Evolutionary conservation across 257 asterid genomes (phyloP).

Genomic region (Henckelia pumila): DNA sequence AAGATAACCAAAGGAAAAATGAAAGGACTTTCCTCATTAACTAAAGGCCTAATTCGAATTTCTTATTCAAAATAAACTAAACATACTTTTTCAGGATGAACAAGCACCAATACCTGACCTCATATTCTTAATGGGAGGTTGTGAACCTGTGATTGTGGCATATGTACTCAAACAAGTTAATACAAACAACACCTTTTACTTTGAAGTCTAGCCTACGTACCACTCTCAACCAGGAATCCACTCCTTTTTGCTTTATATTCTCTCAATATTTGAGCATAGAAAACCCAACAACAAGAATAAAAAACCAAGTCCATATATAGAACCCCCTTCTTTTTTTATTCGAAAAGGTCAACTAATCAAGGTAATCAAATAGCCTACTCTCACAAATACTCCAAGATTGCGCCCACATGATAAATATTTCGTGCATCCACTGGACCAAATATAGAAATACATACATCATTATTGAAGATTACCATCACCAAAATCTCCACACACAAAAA

Average conservation of each 20-base stretch:
- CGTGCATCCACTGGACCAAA: not conserved
- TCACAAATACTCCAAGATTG: not conserved
- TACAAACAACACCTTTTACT: not conserved
- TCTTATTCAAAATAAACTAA: not conserved
- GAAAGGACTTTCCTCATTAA: not conserved
- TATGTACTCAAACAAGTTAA: no score
- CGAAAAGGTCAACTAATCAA: not conserved
- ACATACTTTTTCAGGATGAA: not conserved
- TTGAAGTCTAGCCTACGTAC: not conserved
- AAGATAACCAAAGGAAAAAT: not conserved
- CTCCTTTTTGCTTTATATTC: not conserved
- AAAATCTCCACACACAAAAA: no score
- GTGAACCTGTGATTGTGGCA: no score
- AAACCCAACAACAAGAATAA: not conserved
- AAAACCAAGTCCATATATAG: no score
- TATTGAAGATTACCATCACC: no score
- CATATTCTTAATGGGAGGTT: not conserved
- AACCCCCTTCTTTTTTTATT: no score
- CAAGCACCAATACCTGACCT: not conserved
- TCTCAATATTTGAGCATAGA: no score
- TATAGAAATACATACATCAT: no score
- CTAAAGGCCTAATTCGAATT: no score
- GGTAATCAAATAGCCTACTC: not conserved
- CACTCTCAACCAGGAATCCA: not conserved
- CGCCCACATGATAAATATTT: not conserved